These are phyloP conservation scores for Pisolithus orientalis DNA, from an alignment of 768 basidiomycete species.

Conservation along the genomic window DNA sequence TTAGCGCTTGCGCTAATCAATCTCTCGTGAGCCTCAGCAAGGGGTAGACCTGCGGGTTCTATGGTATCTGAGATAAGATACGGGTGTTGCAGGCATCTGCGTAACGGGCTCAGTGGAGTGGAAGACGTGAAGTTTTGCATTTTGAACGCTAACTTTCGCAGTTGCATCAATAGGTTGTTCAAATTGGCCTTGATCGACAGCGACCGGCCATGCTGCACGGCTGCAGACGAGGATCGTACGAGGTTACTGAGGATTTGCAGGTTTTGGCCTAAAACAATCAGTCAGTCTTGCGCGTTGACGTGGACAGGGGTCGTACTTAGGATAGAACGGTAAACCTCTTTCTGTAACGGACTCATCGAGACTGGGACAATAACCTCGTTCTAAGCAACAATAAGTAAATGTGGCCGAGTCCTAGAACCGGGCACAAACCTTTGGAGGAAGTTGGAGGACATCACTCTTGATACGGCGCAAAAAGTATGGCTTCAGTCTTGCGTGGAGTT, in stretches of 20 bases:
- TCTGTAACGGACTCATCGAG: constrained; percentile 81
- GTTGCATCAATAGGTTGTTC: constrained; percentile 83
- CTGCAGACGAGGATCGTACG: constrained; percentile 36
- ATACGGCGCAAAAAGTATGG: constrained; percentile 92
- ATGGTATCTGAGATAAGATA: constrained; percentile 79
- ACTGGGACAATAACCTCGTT: constrained; percentile 91
- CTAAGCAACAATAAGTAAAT: constrained; percentile 30
- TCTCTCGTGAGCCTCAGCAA: constrained; percentile 64
- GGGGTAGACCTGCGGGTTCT: constrained; percentile 58
- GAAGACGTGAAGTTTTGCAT: background rate
- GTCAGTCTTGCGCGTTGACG: constrained; percentile 6
- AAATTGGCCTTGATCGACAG: constrained; percentile 47
- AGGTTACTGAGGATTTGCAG: constrained; percentile 58
- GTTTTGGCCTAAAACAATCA: constrained; percentile 53
- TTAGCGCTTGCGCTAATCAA: constrained; percentile 85
- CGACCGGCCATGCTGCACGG: constrained; percentile 17
- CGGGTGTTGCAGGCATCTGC: constrained; percentile 85
- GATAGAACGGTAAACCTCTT: constrained; percentile 82
- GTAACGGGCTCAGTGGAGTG: background rate
- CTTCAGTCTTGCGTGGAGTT: constrained; percentile 70
- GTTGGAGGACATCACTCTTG: constrained; percentile 86
- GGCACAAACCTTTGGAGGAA: constrained; percentile 76
- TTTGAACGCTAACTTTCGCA: constrained; percentile 60
- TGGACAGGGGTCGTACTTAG: constrained; percentile 46
- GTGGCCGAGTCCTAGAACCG: background rate